Evolutionary conservation across 257 asterid genomes (phyloP).

Genomic region (Nicotiana tomentosiformis): DNA sequence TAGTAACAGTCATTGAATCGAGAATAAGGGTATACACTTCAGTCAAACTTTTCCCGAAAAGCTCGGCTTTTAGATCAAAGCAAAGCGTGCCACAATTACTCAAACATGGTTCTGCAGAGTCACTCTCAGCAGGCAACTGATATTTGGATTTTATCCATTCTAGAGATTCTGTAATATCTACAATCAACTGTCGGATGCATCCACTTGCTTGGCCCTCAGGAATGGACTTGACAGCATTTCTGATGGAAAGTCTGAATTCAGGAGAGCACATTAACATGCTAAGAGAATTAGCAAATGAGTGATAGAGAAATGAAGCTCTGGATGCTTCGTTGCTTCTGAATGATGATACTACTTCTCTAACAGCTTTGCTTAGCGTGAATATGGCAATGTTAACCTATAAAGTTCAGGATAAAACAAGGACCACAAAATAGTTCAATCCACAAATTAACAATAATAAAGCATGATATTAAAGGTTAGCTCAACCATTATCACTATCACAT

Average conservation of each 20-base stretch:
- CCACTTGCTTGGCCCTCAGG: conserved; percentile 96
- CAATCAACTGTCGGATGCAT: conserved; percentile 51
- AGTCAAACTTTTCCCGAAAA: conserved; percentile 62
- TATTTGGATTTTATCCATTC: conserved; percentile 54
- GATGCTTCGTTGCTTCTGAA: conserved; percentile 26
- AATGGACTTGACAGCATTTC: conserved; percentile 62
- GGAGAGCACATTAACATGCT: conserved; percentile 56
- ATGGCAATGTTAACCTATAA: conserved; percentile 67
- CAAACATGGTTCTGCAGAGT: conserved; percentile 21
- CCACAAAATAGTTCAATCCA: conserved; percentile 14
- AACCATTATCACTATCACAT: background rate
- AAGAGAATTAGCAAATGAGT: conserved; percentile 44
- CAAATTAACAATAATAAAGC: background rate
- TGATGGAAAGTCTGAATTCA: conserved; percentile 61
- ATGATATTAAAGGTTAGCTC: background rate
- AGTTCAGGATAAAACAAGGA: conserved; percentile 30
- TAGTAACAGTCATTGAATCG: conserved; percentile 64
- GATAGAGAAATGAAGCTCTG: conserved; percentile 17
- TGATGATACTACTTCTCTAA: conserved; percentile 38
- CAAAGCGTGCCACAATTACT: conserved; percentile 18
- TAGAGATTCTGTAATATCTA: conserved; percentile 61
- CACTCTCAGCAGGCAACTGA: conserved; percentile 31
- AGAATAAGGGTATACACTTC: conserved; percentile 64
- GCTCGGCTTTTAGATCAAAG: conserved; percentile 44
- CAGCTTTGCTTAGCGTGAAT: conserved; percentile 73